A percentile compares a stretch with the other conserved stretches of the same genome.
Evolutionary conservation across 805 yeast species (phyloP).

Genomic region (Saitoella complicata): DNA sequence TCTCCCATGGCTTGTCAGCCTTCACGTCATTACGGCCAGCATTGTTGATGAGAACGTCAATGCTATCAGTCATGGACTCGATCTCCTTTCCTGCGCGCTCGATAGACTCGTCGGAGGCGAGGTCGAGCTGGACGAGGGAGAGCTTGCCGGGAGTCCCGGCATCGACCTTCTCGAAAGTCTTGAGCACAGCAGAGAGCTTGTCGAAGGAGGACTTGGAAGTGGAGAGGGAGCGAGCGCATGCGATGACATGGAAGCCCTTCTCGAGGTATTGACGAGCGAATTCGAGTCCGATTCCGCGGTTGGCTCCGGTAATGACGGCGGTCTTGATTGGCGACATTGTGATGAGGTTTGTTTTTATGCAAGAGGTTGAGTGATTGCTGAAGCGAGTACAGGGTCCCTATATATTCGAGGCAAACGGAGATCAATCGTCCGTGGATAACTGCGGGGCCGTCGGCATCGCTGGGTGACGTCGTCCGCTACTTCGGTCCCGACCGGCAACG

Average conservation of each 20-base stretch:
- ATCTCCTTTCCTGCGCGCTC: not conserved
- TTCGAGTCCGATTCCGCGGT: conserved; percentile 2
- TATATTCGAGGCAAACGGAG: no score
- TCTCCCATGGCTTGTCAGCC: not conserved
- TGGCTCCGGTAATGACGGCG: conserved; percentile 3
- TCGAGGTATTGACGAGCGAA: not conserved
- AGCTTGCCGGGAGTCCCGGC: not conserved
- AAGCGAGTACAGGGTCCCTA: no score
- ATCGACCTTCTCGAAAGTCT: not conserved
- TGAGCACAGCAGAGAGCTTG: not conserved
- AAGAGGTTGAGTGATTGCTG: no score
- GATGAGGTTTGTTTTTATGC: no score
- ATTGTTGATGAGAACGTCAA: not conserved
- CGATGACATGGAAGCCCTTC: not conserved
- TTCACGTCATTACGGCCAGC: not conserved
- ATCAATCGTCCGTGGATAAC: no score
- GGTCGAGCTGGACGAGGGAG: not conserved
- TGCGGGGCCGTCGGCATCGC: no score
- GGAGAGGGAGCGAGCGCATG: not conserved
- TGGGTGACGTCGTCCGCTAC: no score
- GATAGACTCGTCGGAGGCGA: not conserved
- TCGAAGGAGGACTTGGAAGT: not conserved
- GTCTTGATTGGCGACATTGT: not conserved
- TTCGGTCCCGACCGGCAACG: no score
- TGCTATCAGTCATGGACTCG: not conserved